Evolutionary conservation across 2,329 filamentous ascomycete genomes (phyloP).

Genomic region (Pyrenophora teres): DNA sequence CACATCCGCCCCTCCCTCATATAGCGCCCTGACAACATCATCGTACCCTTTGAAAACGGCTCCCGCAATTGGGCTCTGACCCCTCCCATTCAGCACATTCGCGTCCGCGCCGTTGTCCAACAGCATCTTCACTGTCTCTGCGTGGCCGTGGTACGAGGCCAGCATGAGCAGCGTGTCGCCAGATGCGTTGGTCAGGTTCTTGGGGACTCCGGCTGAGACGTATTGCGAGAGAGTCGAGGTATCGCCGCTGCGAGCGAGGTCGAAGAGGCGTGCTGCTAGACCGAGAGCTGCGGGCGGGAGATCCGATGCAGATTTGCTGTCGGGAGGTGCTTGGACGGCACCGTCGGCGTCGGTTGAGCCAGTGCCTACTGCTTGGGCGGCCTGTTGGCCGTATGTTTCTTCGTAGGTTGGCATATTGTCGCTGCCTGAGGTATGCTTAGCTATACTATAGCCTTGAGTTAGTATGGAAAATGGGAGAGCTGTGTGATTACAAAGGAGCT

Average conservation of each 20-base stretch:
- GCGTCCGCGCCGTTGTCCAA: constrained; percentile 67
- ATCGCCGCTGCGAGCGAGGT: constrained; percentile 66
- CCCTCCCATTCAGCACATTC: constrained; percentile 69
- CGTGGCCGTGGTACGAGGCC: constrained; percentile 70
- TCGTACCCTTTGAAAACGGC: constrained; percentile 74
- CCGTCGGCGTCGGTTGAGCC: constrained; percentile 1
- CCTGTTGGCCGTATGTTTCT: constrained; percentile 14
- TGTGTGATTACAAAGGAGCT: too few species aligned
- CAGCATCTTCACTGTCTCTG: constrained; percentile 63
- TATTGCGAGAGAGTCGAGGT: constrained; percentile 65
- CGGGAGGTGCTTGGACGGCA: constrained; percentile 11
- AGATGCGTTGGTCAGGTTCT: constrained; percentile 73
- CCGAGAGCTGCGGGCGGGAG: constrained; percentile 69
- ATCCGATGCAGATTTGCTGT: constrained; percentile 18
- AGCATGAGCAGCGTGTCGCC: constrained; percentile 79
- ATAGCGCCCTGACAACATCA: constrained; percentile 63
- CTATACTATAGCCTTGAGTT: background rate
- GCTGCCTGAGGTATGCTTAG: background rate
- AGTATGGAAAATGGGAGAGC: background rate
- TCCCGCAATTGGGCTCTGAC: constrained; percentile 71
- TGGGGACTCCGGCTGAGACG: constrained; percentile 66
- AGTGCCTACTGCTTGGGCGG: constrained; percentile 7
- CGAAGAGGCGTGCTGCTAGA: constrained; percentile 69
- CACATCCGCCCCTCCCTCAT: constrained; percentile 51
- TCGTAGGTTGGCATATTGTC: constrained; percentile 23